These are phyloP conservation scores for Rehmannia glutinosa DNA, from an alignment of 257 asterid species.

Conservation along the genomic window DNA sequence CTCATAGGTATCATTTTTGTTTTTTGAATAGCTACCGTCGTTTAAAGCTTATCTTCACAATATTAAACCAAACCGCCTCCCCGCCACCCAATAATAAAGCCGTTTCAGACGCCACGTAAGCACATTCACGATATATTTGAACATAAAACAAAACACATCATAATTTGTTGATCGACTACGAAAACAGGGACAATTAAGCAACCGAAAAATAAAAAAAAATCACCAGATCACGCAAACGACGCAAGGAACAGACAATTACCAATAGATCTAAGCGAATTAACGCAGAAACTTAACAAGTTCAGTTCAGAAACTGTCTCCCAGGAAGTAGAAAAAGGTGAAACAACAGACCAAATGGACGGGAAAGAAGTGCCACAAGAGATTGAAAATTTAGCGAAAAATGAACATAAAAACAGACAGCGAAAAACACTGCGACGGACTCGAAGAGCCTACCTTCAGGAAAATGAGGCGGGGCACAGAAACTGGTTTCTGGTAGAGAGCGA, in stretches of 20 bases:
- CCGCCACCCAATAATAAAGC: neutral
- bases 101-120: constrained; percentile 8
- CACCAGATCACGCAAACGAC: constrained; percentile 15
- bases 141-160: neutral
- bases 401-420: neutral
- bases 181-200: neutral
- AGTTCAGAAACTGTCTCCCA: neutral
- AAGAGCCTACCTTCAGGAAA: constrained; percentile 38
- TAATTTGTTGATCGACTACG: neutral
- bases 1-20: too few species aligned
- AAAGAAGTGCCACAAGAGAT: neutral
- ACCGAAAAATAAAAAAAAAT: neutral
- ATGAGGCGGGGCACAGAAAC: constrained; percentile 10
- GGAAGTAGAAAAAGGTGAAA: neutral
- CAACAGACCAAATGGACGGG: neutral
- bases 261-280: constrained; percentile 27
- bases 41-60: constrained; percentile 2
- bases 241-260: constrained; percentile 16
- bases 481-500: constrained; percentile 14
- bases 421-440: constrained; percentile 11
- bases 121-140: neutral
- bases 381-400: neutral
- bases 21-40: constrained; percentile 17
- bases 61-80: neutral
- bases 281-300: neutral